Conservation (phyloP, 345 rosid genomes). For the Syzygium grande region DNA sequence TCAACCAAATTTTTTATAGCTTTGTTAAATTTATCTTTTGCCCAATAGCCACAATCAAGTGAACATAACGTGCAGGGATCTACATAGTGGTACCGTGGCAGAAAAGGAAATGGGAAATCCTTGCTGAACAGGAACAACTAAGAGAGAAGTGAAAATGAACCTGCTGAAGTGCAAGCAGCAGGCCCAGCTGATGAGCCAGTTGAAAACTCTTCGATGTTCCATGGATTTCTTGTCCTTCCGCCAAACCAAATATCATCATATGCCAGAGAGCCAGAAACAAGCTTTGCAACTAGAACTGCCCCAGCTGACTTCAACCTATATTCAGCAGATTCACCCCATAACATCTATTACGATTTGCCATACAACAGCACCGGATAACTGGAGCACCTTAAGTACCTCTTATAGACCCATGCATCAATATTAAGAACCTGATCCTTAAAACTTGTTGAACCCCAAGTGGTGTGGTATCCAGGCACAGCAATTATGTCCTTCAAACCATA, state of each 20-base stretch:
- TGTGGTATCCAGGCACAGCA: conserved; percentile 64
- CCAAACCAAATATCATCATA: conserved; percentile 93
- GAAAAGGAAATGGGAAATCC: background rate
- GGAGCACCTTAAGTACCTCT: conserved; percentile 27
- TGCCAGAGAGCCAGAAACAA: conserved; percentile 71
- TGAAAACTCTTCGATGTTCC: conserved; percentile 87
- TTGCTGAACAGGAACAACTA: background rate
- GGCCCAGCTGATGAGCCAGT: conserved; percentile 95
- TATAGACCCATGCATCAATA: conserved; percentile 85
- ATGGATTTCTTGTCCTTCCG: conserved; percentile 84
- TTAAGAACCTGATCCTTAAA: conserved; percentile 69
- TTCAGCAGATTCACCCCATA: background rate
- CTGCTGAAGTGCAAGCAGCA: conserved; percentile 85
- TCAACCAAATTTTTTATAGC: background rate
- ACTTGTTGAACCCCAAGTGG: conserved; percentile 84
- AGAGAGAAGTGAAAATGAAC: conserved; percentile 16
- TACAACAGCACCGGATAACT: background rate
- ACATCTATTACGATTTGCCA: background rate
- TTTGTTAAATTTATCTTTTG: background rate
- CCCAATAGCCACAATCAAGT: background rate
- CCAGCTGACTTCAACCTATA: conserved; percentile 59
- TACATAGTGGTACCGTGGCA: background rate
- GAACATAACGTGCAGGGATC: background rate
- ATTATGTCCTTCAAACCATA: conserved; percentile 83
- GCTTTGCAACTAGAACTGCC: conserved; percentile 89